Conservation (phyloP, 1,284 basidiomycete species). For the Boletellus deceptivus region DNA sequence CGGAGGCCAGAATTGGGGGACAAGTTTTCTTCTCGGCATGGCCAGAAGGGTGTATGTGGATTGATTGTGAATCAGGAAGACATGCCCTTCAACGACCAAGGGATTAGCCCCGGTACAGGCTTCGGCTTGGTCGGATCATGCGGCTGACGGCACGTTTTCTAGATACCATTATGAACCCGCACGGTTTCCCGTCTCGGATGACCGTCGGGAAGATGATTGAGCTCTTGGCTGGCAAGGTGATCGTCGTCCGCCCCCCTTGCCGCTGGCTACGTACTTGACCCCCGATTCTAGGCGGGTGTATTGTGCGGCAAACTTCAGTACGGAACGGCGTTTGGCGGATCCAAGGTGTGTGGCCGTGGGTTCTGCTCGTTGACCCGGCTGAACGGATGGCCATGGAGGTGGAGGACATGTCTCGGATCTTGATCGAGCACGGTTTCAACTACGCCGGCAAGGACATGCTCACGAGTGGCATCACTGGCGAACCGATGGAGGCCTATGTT, state of each 20-base stretch:
- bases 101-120: slow-evolving; percentile 80
- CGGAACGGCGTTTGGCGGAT: slow-evolving; percentile 96
- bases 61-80: slow-evolving; percentile 98
- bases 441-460: slow-evolving; percentile 99
- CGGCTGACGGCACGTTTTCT: slow-evolving; percentile 17
- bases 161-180: slow-evolving; percentile 99
- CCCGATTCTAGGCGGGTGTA: slow-evolving; percentile 71
- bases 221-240: slow-evolving; percentile 90
- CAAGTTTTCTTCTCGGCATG: slow-evolving; percentile 98
- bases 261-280: slow-evolving; percentile 8
- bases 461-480: slow-evolving; percentile 96
- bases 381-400: slow-evolving; percentile 50
- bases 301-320: slow-evolving; percentile 86
- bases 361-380: slow-evolving; percentile 8
- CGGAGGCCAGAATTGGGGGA: slow-evolving; percentile 95
- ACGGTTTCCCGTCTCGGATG: slow-evolving; percentile 99
- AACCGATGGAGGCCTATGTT: slow-evolving; percentile 94
- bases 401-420: slow-evolving; percentile 96
- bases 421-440: slow-evolving; percentile 95
- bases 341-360: slow-evolving; percentile 59
- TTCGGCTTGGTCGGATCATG: background rate
- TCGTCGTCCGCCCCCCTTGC: background rate
- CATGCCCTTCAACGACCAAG: slow-evolving; percentile 99
- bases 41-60: slow-evolving; percentile 99
- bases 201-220: slow-evolving; percentile 99